A percentile compares a stretch with the other conserved stretches of the same genome.
Evolutionary conservation across 257 asterid genomes (phyloP).

Genomic region (Oldenlandia corymbosa): DNA sequence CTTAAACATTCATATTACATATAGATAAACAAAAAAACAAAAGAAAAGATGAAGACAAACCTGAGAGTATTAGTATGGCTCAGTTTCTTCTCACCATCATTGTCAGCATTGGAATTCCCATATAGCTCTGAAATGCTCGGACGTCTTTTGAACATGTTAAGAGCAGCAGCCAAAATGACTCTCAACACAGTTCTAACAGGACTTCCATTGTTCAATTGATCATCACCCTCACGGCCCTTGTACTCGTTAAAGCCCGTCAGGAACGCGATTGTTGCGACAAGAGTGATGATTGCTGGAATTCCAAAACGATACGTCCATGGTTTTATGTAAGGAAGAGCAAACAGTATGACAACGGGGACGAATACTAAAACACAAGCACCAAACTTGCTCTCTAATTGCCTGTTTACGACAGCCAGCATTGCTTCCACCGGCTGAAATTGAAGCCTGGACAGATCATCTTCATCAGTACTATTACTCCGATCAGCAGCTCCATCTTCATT

Average conservation of each 20-base stretch:
- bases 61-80: slow-evolving; percentile 12
- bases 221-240: slow-evolving; percentile 8
- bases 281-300: slow-evolving; percentile 41
- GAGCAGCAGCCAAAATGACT: slow-evolving; percentile 40
- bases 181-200: slow-evolving; percentile 32
- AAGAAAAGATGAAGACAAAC: slow-evolving; percentile 1
- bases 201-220: slow-evolving; percentile 26
- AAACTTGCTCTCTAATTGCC: not conserved
- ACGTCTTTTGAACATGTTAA: slow-evolving; percentile 19
- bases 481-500: not conserved
- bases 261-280: slow-evolving; percentile 32
- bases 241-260: slow-evolving; percentile 24
- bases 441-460: not conserved
- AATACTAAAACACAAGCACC: slow-evolving; percentile 2
- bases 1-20: too few species aligned
- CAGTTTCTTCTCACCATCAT: slow-evolving; percentile 4
- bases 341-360: slow-evolving; percentile 25
- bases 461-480: too few species aligned
- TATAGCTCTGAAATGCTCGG: slow-evolving; percentile 20
- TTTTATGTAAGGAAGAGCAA: slow-evolving; percentile 46
- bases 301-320: slow-evolving; percentile 50
- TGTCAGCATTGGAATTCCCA: not conserved
- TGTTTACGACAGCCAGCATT: not conserved
- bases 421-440: slow-evolving; percentile 21
- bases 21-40: too few species aligned